phyloP scores from a whole-genome alignment of 176 grass and related monocot genomes.

The Oryza glaberrima region DNA sequence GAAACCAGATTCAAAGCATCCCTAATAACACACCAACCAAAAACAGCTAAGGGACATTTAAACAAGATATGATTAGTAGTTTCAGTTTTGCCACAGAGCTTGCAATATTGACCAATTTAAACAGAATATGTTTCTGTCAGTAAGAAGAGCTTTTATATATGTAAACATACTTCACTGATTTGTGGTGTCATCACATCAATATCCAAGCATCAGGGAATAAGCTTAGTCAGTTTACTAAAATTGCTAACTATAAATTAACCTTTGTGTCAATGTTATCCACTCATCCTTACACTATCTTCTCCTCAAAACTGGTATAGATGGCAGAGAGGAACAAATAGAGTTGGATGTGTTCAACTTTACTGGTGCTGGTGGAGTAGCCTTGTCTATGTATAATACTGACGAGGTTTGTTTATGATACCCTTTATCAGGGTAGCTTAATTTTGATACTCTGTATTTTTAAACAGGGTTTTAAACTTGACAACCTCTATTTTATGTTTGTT shows the following conservation, averaged over 20 bases:
- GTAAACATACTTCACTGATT: no score
- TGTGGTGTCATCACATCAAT: neutral
- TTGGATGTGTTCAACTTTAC: conserved; percentile 77
- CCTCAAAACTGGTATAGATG: conserved; percentile 46
- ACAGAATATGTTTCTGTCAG: no score
- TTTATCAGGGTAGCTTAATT: conserved; percentile 20
- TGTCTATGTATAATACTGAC: conserved; percentile 83
- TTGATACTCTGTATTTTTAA: conserved; percentile 13
- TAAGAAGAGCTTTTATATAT: no score
- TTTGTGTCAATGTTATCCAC: conserved; percentile 10
- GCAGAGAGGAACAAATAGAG: conserved; percentile 64
- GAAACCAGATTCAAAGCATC: no score
- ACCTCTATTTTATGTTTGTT: conserved; percentile 29
- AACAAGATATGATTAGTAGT: no score
- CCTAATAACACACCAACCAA: no score
- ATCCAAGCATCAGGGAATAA: neutral
- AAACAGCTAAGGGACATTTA: no score
- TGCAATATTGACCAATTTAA: no score
- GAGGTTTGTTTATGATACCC: conserved; percentile 54
- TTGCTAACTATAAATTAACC: neutral
- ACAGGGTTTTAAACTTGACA: neutral
- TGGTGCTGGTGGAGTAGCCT: conserved; percentile 75
- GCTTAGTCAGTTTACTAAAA: neutral
- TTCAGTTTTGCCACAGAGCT: no score
- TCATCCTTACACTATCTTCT: conserved; percentile 28